Evolutionary conservation across 2,329 filamentous ascomycete species (phyloP), one percentile per base, ranked within the genome.

Genomic region (Myriosclerotinia curreyana): DNA sequence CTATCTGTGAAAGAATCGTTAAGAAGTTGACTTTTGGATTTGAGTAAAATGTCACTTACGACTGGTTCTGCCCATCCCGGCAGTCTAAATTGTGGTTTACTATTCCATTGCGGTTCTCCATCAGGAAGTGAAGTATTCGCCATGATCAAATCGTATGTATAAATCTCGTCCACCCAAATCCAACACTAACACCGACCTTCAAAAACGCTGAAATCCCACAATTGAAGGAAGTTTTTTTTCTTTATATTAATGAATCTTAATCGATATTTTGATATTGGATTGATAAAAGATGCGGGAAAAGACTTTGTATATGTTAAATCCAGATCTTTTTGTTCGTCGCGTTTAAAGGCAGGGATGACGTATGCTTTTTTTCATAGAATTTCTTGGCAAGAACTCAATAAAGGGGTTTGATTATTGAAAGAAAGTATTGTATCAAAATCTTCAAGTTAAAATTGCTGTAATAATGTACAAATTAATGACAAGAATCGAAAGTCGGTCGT

Each of bases 21-120:
- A 59, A 59, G 44, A 25, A 12, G 4, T 22, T 14, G 8, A 25
- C 14, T 20, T 8, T 58, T 12, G 15, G 28, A 6, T 46, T 9
- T 14, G 15, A 50, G 5, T 12, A 15, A 15, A 1, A n/a, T 34
- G 6, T 36, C 5, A 54, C 72, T 68, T 62, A 75, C 73, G 28
- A 74, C 58, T 63, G 73, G 73, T 63, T 74, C 73, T 62, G 69
- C 73, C 73, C 73, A 75, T 36, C 70, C 71, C 11, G 73, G 73
- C 40, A 75, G 62, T 64, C 65, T 69, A 70, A 73, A 74, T n/a
- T 72, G 71, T 8, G 72, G 70, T 44, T 67, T 68, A 61, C 71
- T 74, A 48, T 71, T 73, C 72, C 73, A 75, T 65, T 75, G 62
- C 11, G 71, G 72, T 46, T 74, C 71, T 31, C 60, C 60, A 34